Percentiles rank a stretch among this genome's conserved stretches.
These are phyloP conservation scores for Klebsormidium nitens DNA, from an alignment of 139 green algal species.

Conservation along the genomic window DNA sequence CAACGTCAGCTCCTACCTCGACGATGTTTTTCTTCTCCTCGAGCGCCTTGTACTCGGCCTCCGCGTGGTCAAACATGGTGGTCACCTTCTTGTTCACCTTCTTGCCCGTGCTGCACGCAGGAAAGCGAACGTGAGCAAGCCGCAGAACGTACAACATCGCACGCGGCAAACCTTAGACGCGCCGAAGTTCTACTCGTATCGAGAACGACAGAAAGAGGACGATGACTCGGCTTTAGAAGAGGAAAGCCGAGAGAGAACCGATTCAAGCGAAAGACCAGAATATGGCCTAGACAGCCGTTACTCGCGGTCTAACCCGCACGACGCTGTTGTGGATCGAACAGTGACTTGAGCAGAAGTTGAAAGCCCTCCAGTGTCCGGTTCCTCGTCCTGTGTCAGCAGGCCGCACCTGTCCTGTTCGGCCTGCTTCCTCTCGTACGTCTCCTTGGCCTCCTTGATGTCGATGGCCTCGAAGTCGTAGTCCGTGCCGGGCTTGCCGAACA, in stretches of 20 bases:
- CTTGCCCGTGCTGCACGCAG: constrained; percentile 44
- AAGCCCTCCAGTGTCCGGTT: background rate
- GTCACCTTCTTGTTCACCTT: constrained; percentile 77
- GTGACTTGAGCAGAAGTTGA: no score
- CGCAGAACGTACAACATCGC: no score
- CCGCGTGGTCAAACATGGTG: constrained; percentile 83
- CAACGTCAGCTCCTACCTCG: no score
- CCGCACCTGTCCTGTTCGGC: constrained; percentile 26
- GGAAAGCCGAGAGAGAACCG: no score
- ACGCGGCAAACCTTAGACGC: no score
- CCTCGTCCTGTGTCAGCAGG: no score
- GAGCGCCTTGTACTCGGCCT: constrained; percentile 78
- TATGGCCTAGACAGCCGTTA: no score
- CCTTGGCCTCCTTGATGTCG: constrained; percentile 39
- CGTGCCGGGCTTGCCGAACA: constrained; percentile 61
- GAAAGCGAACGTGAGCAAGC: no score
- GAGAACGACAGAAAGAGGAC: no score
- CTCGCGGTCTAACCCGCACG: background rate
- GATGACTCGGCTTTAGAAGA: no score
- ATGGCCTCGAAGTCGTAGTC: constrained; percentile 75
- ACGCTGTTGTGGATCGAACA: background rate
- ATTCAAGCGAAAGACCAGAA: no score
- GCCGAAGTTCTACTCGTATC: no score
- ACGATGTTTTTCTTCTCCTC: constrained; percentile 71
- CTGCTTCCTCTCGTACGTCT: constrained; percentile 12